Evolutionary conservation across 148 eudicot species (phyloP).

Genomic region (Heliosperma pusillum): DNA sequence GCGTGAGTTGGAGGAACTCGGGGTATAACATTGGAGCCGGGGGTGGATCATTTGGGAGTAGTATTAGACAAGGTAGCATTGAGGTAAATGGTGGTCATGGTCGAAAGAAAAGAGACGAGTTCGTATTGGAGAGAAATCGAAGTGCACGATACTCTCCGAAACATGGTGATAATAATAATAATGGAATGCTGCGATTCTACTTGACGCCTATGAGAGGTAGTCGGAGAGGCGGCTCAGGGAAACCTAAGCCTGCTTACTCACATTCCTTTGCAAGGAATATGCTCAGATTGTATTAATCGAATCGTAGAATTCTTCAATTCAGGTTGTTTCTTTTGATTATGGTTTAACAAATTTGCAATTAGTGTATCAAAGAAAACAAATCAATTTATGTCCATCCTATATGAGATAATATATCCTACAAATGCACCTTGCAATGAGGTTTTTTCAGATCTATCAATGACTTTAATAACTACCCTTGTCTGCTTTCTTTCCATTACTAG

Average conservation of each 20-base stretch:
- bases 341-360: slow-evolving; percentile 31
- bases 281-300: slow-evolving; percentile 64
- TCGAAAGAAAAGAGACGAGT: slow-evolving; percentile 38
- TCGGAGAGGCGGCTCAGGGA: slow-evolving; percentile 47
- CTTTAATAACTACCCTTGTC: slow-evolving; percentile 20
- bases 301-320: slow-evolving; percentile 30
- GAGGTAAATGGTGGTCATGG: slow-evolving; percentile 40
- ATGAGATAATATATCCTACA: slow-evolving; percentile 27
- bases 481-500: background rate
- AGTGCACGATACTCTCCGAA: slow-evolving; percentile 51
- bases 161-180: slow-evolving; percentile 40
- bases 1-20: slow-evolving; percentile 82
- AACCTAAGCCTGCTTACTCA: slow-evolving; percentile 36
- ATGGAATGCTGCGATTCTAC: slow-evolving; percentile 72
- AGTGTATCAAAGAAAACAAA: slow-evolving; percentile 32
- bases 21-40: slow-evolving; percentile 23
- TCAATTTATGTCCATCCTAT: slow-evolving; percentile 14
- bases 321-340: slow-evolving; percentile 31
- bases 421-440: slow-evolving; percentile 32
- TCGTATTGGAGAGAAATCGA: slow-evolving; percentile 42
- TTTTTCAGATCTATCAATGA: slow-evolving; percentile 26
- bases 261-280: slow-evolving; percentile 38
- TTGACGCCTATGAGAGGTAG: slow-evolving; percentile 69
- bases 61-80: slow-evolving; percentile 39
- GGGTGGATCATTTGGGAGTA: slow-evolving; percentile 47